Conservation (phyloP, 495 filamentous ascomycete genomes). For the Cladorrhinum samala region DNA sequence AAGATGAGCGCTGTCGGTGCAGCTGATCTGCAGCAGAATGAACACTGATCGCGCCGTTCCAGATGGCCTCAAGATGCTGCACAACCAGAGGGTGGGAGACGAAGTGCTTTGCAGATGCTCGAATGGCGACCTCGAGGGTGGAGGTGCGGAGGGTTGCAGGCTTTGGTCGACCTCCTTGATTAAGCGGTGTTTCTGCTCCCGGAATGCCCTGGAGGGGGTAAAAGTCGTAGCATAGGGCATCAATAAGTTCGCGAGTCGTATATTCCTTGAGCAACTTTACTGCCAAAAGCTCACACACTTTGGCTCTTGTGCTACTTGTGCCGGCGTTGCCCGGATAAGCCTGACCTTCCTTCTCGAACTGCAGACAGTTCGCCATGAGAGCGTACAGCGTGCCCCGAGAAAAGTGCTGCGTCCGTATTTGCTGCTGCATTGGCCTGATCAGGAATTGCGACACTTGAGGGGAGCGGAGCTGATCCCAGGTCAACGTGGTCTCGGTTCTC, state of each 20-base stretch:
- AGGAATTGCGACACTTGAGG: constrained; percentile 94
- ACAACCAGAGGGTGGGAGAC: constrained; percentile 83
- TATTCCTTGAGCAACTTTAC: constrained; percentile 87
- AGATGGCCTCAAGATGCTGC: constrained; percentile 89
- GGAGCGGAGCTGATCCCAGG: constrained; percentile 93
- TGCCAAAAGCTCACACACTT: constrained; percentile 86
- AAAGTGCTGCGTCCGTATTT: constrained; percentile 72
- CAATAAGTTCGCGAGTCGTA: constrained; percentile 77
- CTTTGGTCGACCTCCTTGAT: constrained; percentile 27
- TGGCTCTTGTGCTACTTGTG: constrained; percentile 71
- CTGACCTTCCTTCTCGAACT: constrained; percentile 83
- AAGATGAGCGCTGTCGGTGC: constrained; percentile 47
- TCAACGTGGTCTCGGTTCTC: constrained; percentile 81
- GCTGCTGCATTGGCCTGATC: constrained; percentile 82
- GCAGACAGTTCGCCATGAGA: constrained; percentile 85
- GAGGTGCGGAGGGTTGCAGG: constrained; percentile 67
- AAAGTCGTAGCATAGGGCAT: constrained; percentile 90
- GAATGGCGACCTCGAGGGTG: constrained; percentile 84
- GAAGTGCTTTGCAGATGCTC: constrained; percentile 83
- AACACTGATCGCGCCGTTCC: constrained; percentile 90
- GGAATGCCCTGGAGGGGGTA: constrained; percentile 74
- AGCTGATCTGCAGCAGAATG: constrained; percentile 78
- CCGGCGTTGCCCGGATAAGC: constrained; percentile 75
- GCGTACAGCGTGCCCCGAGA: constrained; percentile 82
- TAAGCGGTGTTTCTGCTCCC: constrained; percentile 42